Conservation (phyloP, 139 green algal species). For the Coccomyxa sp. region DNA sequence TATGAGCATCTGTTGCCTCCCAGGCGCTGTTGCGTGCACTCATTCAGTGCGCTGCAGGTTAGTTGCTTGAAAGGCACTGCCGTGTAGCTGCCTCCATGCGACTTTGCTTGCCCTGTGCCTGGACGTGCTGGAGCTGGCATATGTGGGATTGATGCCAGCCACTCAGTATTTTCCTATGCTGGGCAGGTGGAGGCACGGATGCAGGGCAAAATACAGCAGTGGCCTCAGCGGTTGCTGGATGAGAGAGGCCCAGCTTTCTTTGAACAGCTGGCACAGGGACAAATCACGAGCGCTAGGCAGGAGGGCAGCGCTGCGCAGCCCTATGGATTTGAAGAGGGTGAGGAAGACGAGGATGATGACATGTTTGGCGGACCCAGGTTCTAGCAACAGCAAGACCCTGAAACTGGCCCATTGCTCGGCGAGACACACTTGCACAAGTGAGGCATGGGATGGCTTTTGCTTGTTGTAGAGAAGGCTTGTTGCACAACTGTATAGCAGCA, state of each 20-base stretch:
- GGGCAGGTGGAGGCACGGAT: neutral
- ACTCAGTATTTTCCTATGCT: neutral
- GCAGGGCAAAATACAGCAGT: neutral
- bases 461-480: too few species aligned
- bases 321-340: neutral
- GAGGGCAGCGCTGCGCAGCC: neutral
- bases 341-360: slow-evolving; percentile 16
- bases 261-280: too few species aligned
- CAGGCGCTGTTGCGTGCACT: too few species aligned
- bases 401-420: too few species aligned
- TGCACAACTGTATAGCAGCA: too few species aligned
- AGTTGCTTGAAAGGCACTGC: neutral
- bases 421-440: too few species aligned
- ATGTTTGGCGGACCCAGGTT: slow-evolving; percentile 9
- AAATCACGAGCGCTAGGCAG: neutral
- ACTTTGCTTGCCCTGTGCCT: neutral
- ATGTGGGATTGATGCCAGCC: too few species aligned
- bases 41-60: too few species aligned
- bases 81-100: neutral
- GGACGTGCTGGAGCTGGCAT: neutral
- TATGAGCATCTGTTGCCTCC: too few species aligned
- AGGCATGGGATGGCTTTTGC: too few species aligned
- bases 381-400: too few species aligned
- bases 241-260: too few species aligned
- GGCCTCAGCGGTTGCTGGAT: neutral